phyloP scores from a whole-genome alignment of 345 rosid genomes.

The Cardiospermum halicacabum region DNA sequence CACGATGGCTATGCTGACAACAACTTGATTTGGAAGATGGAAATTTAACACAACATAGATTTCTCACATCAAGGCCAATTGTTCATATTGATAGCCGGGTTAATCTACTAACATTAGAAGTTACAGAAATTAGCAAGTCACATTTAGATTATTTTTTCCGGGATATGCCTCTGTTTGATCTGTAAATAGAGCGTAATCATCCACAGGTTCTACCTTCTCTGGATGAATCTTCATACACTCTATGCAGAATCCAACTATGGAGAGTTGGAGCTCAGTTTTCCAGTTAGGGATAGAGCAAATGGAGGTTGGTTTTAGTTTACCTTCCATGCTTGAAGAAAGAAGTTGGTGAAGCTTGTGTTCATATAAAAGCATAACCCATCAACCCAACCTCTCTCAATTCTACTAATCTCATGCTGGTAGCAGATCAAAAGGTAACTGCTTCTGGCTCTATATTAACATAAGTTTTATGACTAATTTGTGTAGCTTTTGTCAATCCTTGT shows the following conservation, averaged over 20 bases:
- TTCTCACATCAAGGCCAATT: slow-evolving; percentile 31
- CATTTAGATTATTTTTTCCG: slow-evolving; percentile 31
- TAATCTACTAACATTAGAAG: slow-evolving; percentile 40
- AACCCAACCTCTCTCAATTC: slow-evolving; percentile 19
- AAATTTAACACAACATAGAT: slow-evolving; percentile 31
- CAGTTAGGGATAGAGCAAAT: slow-evolving; percentile 53
- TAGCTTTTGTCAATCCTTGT: slow-evolving; percentile 23
- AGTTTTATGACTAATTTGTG: slow-evolving; percentile 20
- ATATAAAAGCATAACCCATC: slow-evolving; percentile 21
- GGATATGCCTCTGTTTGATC: slow-evolving; percentile 52
- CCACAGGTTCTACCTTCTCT: slow-evolving; percentile 30
- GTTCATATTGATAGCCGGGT: slow-evolving; percentile 39
- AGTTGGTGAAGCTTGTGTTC: slow-evolving; percentile 29
- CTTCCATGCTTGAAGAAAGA: slow-evolving; percentile 28
- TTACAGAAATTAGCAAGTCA: slow-evolving; percentile 26
- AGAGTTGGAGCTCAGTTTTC: slow-evolving; percentile 64
- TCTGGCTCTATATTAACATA: slow-evolving; percentile 15
- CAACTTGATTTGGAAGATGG: slow-evolving; percentile 46
- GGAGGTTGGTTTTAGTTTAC: slow-evolving; percentile 48
- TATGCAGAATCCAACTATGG: slow-evolving; percentile 42
- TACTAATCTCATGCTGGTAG: slow-evolving; percentile 22
- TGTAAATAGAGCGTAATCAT: slow-evolving; percentile 59
- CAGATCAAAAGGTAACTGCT: slow-evolving; percentile 29
- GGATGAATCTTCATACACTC: slow-evolving; percentile 39
- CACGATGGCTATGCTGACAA: slow-evolving; percentile 25